phyloP scores from a whole-genome alignment of 305 asterid genomes.

The Withania somnifera region DNA sequence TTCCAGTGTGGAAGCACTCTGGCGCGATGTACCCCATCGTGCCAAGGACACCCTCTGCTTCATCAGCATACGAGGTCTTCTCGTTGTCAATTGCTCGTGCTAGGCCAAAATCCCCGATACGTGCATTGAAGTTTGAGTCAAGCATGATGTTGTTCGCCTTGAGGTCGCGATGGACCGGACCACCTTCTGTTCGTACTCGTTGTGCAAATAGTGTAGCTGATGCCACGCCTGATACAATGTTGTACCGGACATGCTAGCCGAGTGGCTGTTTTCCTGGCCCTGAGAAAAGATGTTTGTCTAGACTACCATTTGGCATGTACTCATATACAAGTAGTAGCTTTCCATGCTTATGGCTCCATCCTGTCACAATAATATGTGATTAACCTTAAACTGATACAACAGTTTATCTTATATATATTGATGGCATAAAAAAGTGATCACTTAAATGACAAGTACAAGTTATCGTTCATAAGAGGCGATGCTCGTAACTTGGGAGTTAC shows the following conservation, averaged over 20 bases:
- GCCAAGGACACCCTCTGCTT: constrained; percentile 16
- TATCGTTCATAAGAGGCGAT: too few species aligned
- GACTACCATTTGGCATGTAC: constrained; percentile 24
- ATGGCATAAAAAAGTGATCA: not conserved
- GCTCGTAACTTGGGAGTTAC: too few species aligned
- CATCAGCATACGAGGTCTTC: constrained; percentile 18
- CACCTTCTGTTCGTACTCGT: constrained; percentile 21
- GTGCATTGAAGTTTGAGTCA: constrained; percentile 18
- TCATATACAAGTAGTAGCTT: constrained; percentile 21
- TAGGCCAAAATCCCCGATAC: constrained; percentile 14
- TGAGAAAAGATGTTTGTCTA: constrained; percentile 18
- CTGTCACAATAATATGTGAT: not conserved
- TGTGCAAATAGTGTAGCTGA: constrained; percentile 26
- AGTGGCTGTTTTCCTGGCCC: constrained; percentile 2
- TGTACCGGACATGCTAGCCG: constrained; percentile 10
- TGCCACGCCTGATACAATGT: constrained; percentile 13
- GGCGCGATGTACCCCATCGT: constrained; percentile 26
- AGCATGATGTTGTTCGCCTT: constrained; percentile 31
- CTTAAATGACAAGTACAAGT: too few species aligned
- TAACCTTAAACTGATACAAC: not conserved
- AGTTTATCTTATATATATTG: not conserved
- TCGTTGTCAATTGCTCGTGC: constrained; percentile 20
- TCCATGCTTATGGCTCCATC: constrained; percentile 28
- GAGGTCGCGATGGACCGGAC: constrained; percentile 25
- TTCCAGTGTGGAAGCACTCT: constrained; percentile 21